A percentile compares a stretch with the other conserved stretches of the same genome.
phyloP scores from a whole-genome alignment of 768 basidiomycete species.

The Suillus decipiens region DNA sequence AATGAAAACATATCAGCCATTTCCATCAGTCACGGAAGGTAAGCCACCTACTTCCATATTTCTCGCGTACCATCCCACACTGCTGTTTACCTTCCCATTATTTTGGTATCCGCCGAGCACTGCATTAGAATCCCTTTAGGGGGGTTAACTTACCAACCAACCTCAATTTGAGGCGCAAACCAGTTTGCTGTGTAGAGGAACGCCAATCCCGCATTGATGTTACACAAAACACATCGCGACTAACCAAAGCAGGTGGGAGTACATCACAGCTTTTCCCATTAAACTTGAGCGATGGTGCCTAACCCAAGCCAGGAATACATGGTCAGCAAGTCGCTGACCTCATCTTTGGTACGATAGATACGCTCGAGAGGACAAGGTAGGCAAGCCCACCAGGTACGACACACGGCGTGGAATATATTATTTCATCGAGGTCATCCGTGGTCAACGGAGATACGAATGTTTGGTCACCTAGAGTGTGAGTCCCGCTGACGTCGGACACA shows the following conservation, averaged over 20 bases:
- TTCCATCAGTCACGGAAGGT: slow-evolving; percentile 4
- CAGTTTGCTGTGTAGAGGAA: background rate
- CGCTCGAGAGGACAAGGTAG: slow-evolving; percentile 88
- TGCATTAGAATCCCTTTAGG: slow-evolving; percentile 62
- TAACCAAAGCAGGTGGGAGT: slow-evolving; percentile 75
- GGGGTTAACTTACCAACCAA: too few relatives aligned
- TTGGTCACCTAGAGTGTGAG: slow-evolving; percentile 89
- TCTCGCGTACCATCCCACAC: slow-evolving; percentile 91
- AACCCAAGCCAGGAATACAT: slow-evolving; percentile 76
- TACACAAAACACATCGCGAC: slow-evolving; percentile 62
- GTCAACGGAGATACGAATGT: slow-evolving; percentile 79
- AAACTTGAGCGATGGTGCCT: slow-evolving; percentile 62
- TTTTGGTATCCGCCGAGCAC: slow-evolving; percentile 74
- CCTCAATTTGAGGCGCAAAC: background rate
- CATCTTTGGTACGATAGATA: slow-evolving; percentile 63
- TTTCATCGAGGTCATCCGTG: slow-evolving; percentile 60
- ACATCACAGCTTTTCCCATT: slow-evolving; percentile 67
- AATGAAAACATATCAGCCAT: slow-evolving; percentile 8
- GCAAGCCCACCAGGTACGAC: slow-evolving; percentile 71
- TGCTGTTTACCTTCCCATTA: slow-evolving; percentile 75
- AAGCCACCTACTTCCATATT: slow-evolving; percentile 85
- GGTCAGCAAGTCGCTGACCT: slow-evolving; percentile 81
- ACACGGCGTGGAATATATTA: slow-evolving; percentile 77
- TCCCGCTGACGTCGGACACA: slow-evolving; percentile 78
- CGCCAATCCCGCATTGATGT: background rate